Evolutionary conservation across 2,329 filamentous ascomycete species (phyloP), one percentile per base, ranked within the genome.

Genomic region (Allantophomopsis lycopodina): DNA sequence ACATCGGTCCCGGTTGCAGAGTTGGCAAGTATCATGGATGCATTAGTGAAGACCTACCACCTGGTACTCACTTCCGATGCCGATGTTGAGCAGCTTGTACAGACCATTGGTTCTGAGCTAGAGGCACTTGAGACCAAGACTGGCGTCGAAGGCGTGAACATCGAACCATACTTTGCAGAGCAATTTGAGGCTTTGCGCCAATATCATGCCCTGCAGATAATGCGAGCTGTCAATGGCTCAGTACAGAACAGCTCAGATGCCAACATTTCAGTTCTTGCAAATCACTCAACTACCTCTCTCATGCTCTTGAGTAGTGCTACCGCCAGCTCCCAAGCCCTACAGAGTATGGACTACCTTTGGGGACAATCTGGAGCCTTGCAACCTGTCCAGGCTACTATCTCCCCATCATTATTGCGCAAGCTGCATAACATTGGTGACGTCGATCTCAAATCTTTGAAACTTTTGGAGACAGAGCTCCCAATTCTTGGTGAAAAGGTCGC

Each of bases 401-500:
- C 71, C 6, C 50, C 63, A 16, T 66, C 68, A 1, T 51, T 84
- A 3, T 60, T 83, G 48, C 60, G 63, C 12, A 76, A 69, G 47
- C 57, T 81, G 36, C 61, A 68, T 38, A 59, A 56, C 2, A 55
- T 77, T 14, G 59, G 60, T 11, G 61, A 66, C 17, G 72, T 78
- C 1, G 70, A 63, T 35, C 60, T 86, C 32, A 68, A 68, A 35
- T 73, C 76, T 33, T 60, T 86, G 36, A 65, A 71, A 35, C 64
- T 80, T 14, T 62, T 86, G 0, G 76, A 83, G 55, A 62, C 65
- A 1, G 81, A 86, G 51, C 59, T 83, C 37, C 74, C 76, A 7
- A 61, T 71, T 3, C 60, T 83, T 43, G 73, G 73, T 8, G 64
- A 65, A 35, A 68, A 74, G 33, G 18, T 57, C 28, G 45, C 50